Conservation (phyloP, 176 grass and related monocot species). For the Echinochloa phyllopogon region DNA sequence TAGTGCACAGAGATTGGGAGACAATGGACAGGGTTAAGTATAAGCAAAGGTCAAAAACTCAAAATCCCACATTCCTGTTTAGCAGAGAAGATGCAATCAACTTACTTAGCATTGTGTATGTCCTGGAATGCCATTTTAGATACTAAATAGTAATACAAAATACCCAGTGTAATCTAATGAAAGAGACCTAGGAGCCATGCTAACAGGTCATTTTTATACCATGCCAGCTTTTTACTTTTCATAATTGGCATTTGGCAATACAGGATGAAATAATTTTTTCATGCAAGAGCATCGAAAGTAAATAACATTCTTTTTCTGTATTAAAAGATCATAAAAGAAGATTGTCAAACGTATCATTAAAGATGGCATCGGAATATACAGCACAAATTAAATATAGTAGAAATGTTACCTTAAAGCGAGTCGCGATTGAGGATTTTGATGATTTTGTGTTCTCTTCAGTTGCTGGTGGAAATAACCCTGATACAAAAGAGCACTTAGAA, state of each 20-base stretch:
- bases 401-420: conserved; percentile 83
- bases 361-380: conserved; percentile 29
- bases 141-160: neutral
- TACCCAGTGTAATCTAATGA: neutral
- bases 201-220: neutral
- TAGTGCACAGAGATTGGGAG: neutral
- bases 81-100: neutral
- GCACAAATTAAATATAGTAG: conserved; percentile 23
- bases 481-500: conserved; percentile 85
- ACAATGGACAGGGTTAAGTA: neutral
- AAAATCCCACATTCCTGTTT: neutral
- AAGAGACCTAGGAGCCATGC: neutral
- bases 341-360: neutral
- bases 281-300: neutral
- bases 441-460: conserved; percentile 94
- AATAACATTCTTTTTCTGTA: conserved; percentile 14
- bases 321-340: neutral
- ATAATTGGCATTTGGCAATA: neutral
- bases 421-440: conserved; percentile 89
- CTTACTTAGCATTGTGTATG: neutral
- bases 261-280: neutral
- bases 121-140: neutral
- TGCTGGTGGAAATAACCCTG: conserved; percentile 71
- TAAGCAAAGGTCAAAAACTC: neutral
- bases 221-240: neutral